A percentile compares a stretch with the other conserved stretches of the same genome.
These are phyloP conservation scores for Pachyrhizus erosus DNA, from an alignment of 306 rosid genomes.

Conservation along the genomic window DNA sequence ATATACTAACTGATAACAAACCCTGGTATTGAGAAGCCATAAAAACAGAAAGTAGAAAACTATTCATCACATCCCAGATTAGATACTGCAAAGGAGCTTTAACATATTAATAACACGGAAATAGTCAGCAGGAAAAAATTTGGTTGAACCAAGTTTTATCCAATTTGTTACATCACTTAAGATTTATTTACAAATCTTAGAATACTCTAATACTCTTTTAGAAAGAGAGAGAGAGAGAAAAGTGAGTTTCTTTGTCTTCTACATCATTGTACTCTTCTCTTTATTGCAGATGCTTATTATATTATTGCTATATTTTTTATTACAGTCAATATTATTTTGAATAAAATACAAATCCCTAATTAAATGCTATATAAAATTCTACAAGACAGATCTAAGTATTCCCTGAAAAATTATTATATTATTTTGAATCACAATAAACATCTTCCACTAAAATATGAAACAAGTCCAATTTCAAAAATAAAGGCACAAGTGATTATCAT, in stretches of 20 bases:
- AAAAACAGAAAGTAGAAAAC: not conserved
- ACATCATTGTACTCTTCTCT: slow-evolving; percentile 1
- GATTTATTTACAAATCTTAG: slow-evolving; percentile 18
- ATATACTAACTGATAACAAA: slow-evolving; percentile 17
- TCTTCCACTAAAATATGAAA: slow-evolving; percentile 21
- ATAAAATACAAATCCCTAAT: slow-evolving; percentile 13
- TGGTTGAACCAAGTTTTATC: slow-evolving; percentile 10
- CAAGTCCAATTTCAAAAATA: slow-evolving; percentile 9
- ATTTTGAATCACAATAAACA: slow-evolving; percentile 19
- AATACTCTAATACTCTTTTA: not conserved
- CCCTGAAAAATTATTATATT: not conserved
- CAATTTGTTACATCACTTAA: slow-evolving; percentile 14
- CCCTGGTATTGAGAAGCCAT: not conserved
- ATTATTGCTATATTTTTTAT: not conserved
- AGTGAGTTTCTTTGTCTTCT: slow-evolving; percentile 11
- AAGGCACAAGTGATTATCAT: not conserved
- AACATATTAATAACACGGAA: not conserved
- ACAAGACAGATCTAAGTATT: slow-evolving; percentile 20
- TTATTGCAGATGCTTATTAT: not conserved
- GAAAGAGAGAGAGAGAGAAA: not conserved
- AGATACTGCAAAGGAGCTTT: not conserved
- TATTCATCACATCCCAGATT: slow-evolving; percentile 12
- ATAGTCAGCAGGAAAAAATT: not conserved
- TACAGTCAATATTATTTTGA: not conserved
- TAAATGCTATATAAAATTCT: not conserved